A percentile compares a stretch with the other conserved stretches of the same genome.
phyloP scores from a whole-genome alignment of 1,139 yeast genomes.

The Pichia sp. region DNA sequence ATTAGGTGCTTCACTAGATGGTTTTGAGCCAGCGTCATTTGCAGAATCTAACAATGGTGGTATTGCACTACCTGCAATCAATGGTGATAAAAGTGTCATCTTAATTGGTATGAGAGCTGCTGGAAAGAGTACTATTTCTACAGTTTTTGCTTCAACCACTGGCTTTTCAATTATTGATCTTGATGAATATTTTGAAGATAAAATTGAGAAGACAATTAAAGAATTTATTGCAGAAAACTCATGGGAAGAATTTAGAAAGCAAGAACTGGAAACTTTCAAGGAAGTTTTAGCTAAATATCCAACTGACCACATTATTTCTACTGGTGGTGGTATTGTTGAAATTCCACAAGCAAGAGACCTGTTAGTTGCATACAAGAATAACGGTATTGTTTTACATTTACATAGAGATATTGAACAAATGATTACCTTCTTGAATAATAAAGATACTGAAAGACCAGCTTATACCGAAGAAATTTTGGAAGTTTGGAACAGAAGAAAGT shows the following conservation, averaged over 20 bases:
- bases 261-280: constrained; percentile 56
- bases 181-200: constrained; percentile 63
- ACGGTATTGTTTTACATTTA: constrained; percentile 76
- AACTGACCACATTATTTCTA: constrained; percentile 66
- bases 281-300: constrained; percentile 44
- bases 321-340: constrained; percentile 97
- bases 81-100: constrained; percentile 55
- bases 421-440: constrained; percentile 56
- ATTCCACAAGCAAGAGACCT: constrained; percentile 56
- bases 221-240: constrained; percentile 62
- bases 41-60: constrained; percentile 12
- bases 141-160: constrained; percentile 67
- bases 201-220: constrained; percentile 51
- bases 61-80: constrained; percentile 21
- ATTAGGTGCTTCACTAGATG: constrained; percentile 61
- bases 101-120: constrained; percentile 98
- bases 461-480: constrained; percentile 68
- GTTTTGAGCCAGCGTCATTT: constrained; percentile 44
- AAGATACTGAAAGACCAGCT: constrained; percentile 85
- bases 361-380: constrained; percentile 45
- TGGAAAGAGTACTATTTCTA: constrained; percentile 84
- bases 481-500: constrained; percentile 80
- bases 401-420: constrained; percentile 85
- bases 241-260: constrained; percentile 78
- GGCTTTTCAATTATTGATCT: constrained; percentile 74